A percentile compares a stretch with the other conserved stretches of the same genome.
Evolutionary conservation across 2,329 filamentous ascomycete genomes (phyloP).

Genomic region (Coleophoma eucalyptorum): DNA sequence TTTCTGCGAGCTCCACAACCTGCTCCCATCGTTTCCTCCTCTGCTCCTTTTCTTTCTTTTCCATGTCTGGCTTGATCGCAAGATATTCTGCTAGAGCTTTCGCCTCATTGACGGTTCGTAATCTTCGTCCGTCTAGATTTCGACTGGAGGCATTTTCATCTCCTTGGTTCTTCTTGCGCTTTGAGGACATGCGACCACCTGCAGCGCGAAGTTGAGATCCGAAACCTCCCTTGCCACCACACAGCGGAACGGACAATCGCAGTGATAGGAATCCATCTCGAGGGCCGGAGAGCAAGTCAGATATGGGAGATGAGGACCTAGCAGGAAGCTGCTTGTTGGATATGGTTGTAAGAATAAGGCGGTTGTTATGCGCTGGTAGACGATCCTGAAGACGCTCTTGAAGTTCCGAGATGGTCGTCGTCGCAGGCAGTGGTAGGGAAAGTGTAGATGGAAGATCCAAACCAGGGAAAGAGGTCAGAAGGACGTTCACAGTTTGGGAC

Average conservation of each 20-base stretch:
- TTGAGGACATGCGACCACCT: conserved; percentile 96
- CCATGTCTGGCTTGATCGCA: conserved; percentile 96
- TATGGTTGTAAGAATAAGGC: conserved; percentile 77
- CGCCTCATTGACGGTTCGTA: conserved; percentile 91
- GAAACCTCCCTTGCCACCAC: conserved; percentile 96
- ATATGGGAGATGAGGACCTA: conserved; percentile 50
- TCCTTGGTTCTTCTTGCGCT: conserved; percentile 74
- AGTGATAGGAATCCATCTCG: conserved; percentile 74
- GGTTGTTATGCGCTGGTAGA: conserved; percentile 51
- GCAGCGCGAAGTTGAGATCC: conserved; percentile 95
- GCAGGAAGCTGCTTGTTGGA: conserved; percentile 67
- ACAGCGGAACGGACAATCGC: conserved; percentile 73
- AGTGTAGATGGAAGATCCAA: conserved; percentile 80
- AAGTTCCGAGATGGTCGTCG: conserved; percentile 65
- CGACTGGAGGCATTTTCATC: conserved; percentile 88
- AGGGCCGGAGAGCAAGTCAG: conserved; percentile 52
- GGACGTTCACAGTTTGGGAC: conserved; percentile 65
- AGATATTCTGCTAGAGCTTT: conserved; percentile 94
- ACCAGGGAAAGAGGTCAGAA: conserved; percentile 81
- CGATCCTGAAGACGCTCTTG: conserved; percentile 58
- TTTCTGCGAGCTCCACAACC: conserved; percentile 80
- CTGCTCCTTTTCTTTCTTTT: conserved; percentile 86
- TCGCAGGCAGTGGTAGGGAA: conserved; percentile 65
- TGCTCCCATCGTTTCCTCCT: conserved; percentile 81
- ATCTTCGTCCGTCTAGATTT: conserved; percentile 84